Conservation (phyloP, 208 protist species). For the Leishmania guyanensis region DNA sequence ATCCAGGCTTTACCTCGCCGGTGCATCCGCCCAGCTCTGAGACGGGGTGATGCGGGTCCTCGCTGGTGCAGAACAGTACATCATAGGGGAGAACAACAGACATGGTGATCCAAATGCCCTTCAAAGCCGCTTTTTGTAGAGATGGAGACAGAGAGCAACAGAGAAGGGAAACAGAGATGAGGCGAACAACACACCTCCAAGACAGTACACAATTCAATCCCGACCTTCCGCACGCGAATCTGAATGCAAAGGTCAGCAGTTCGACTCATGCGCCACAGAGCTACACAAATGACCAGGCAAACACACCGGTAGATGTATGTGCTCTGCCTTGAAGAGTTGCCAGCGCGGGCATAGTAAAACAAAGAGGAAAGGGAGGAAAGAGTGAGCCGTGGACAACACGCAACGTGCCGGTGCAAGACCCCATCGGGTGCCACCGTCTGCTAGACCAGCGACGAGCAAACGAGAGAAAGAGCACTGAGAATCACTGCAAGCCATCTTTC, state of each 20-base stretch:
- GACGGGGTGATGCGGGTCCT: slow-evolving; percentile 69
- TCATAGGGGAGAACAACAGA: slow-evolving; percentile 66
- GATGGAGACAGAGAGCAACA: neutral
- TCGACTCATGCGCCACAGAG: neutral
- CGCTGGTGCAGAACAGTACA: slow-evolving; percentile 80
- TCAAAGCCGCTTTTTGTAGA: neutral
- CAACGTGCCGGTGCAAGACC: neutral
- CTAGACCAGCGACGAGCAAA: neutral
- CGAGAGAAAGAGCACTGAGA: neutral
- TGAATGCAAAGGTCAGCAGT: neutral
- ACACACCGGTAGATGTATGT: neutral
- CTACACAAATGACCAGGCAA: neutral
- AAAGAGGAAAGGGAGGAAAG: neutral
- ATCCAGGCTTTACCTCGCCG: slow-evolving; percentile 10
- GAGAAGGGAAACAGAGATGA: neutral
- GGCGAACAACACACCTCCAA: too few relatives aligned
- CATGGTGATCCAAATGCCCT: slow-evolving; percentile 13
- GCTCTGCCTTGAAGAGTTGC: neutral
- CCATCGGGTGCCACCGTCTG: too few relatives aligned
- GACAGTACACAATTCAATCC: neutral
- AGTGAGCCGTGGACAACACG: neutral
- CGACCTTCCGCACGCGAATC: neutral
- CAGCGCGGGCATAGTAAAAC: neutral
- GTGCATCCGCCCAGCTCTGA: slow-evolving; percentile 45
- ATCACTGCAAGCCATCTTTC: neutral